These are phyloP conservation scores for Microdochium paspali DNA, from an alignment of 2,329 filamentous ascomycete genomes.

Conservation along the genomic window DNA sequence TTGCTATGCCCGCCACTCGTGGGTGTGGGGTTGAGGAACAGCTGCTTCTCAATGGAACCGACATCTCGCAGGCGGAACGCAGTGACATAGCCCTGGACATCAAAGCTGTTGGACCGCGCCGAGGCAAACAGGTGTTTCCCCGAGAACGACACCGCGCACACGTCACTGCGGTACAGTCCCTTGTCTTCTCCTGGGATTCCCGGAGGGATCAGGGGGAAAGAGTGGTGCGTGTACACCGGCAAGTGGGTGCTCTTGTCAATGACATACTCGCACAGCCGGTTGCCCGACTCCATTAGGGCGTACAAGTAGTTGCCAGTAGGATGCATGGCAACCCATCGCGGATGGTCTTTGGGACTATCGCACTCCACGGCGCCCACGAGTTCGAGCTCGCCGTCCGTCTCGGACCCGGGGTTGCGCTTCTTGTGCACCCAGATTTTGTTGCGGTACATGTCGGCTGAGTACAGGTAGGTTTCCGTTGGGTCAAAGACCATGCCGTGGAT, in stretches of 20 bases:
- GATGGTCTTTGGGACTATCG: conserved; percentile 64
- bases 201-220: conserved; percentile 72
- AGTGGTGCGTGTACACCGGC: conserved; percentile 69
- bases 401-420: conserved; percentile 39
- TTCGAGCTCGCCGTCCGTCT: conserved; percentile 42
- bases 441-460: conserved; percentile 67
- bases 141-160: conserved; percentile 63
- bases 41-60: conserved; percentile 67
- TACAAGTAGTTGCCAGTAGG: conserved; percentile 72
- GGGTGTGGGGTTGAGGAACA: conserved; percentile 74
- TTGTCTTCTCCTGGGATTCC: conserved; percentile 42
- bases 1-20: conserved; percentile 86
- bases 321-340: conserved; percentile 82
- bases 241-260: conserved; percentile 65
- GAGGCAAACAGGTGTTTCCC: conserved; percentile 76
- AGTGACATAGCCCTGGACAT: conserved; percentile 72
- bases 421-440: conserved; percentile 82
- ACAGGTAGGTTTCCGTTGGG: conserved; percentile 62
- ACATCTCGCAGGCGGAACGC: conserved; percentile 62
- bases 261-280: conserved; percentile 72
- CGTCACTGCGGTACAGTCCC: conserved; percentile 74
- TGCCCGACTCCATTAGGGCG: conserved; percentile 83
- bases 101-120: conserved; percentile 66
- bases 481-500: conserved; percentile 82
- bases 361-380: conserved; percentile 67